A percentile compares a stretch with the other conserved stretches of the same genome.
Conservation (phyloP, 306 rosid species). For the Comarum palustre region DNA sequence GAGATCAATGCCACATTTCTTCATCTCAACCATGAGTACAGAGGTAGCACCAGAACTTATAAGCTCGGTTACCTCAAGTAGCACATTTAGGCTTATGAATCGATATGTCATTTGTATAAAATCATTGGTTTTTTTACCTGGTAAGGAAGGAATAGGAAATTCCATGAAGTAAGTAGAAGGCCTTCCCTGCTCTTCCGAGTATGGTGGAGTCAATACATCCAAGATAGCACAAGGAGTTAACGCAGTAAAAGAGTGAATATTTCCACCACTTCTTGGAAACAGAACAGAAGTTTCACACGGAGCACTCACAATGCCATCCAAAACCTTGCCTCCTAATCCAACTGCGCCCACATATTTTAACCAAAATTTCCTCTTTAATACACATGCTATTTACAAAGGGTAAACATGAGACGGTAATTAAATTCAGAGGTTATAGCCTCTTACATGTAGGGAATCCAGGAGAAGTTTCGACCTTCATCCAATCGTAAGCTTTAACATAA, state of each 20-base stretch:
- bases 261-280: constrained; percentile 67
- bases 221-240: constrained; percentile 55
- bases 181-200: constrained; percentile 52
- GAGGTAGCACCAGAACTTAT: neutral
- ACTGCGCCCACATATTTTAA: constrained; percentile 27
- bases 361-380: neutral
- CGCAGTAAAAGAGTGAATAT: constrained; percentile 60
- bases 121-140: constrained; percentile 31
- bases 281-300: constrained; percentile 44
- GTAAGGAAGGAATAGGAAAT: constrained; percentile 42
- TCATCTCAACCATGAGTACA: neutral
- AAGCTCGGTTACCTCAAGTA: neutral
- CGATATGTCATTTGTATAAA: neutral
- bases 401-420: neutral
- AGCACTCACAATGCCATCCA: constrained; percentile 38
- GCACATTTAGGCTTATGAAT: neutral
- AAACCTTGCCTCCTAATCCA: constrained; percentile 49
- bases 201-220: constrained; percentile 67
- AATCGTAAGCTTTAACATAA: constrained; percentile 54
- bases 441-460: constrained; percentile 39
- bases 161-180: constrained; percentile 59
- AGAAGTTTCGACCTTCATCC: constrained; percentile 38
- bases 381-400: neutral
- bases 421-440: neutral
- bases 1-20: neutral